phyloP scores from a whole-genome alignment of 495 filamentous ascomycete genomes.

The Aspergillus coremiiformis region DNA sequence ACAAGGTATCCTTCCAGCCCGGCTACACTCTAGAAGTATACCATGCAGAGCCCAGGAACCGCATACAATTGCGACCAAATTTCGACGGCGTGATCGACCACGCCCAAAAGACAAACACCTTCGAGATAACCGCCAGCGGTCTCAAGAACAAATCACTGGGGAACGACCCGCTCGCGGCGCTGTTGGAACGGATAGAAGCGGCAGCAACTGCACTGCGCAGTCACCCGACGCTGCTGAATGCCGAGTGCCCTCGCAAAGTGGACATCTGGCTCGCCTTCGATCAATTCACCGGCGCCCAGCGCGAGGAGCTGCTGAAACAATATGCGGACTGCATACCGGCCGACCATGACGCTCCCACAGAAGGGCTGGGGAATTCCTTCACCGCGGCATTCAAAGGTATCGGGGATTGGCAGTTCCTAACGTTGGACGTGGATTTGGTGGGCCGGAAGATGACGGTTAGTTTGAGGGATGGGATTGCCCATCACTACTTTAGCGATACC shows the following conservation, averaged over 20 bases:
- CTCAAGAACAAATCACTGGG: not conserved
- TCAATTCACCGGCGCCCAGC: not conserved
- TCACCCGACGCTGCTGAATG: not conserved
- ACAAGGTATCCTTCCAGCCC: not conserved
- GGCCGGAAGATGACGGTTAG: not conserved
- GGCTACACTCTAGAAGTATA: not conserved
- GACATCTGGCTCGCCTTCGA: not conserved
- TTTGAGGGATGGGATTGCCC: not conserved
- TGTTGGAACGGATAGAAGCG: not conserved
- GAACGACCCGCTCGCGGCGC: not conserved
- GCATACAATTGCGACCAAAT: not conserved
- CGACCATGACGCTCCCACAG: not conserved
- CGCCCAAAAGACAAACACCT: not conserved
- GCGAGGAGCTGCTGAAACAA: not conserved
- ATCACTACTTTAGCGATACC: constrained; percentile 1
- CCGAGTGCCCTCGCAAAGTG: not conserved
- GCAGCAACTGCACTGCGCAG: not conserved
- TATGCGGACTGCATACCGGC: not conserved
- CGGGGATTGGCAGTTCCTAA: not conserved
- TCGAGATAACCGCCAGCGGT: not conserved
- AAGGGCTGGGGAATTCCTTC: not conserved
- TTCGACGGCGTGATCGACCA: not conserved
- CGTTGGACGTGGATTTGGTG: not conserved
- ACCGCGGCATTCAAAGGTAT: not conserved
- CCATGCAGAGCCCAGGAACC: not conserved